These are phyloP conservation scores for Zasmidium citrigriseum DNA, from an alignment of 2,329 filamentous ascomycete species.

Conservation along the genomic window DNA sequence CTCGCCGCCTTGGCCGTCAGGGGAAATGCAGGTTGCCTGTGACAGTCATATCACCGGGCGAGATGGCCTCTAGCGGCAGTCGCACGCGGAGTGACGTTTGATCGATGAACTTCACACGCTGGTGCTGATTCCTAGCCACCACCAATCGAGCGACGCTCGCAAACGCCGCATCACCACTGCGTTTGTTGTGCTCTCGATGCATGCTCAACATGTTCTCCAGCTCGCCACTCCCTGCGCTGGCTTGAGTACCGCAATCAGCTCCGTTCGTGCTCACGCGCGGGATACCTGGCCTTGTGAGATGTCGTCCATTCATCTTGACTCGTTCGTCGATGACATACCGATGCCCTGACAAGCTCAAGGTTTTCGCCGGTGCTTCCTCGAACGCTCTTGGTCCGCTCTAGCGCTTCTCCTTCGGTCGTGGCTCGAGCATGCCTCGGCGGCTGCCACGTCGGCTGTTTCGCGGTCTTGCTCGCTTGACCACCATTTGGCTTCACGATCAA, in stretches of 20 bases:
- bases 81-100: not conserved
- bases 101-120: not conserved
- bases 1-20: too few relatives aligned
- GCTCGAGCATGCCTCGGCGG: not conserved
- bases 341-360: conserved; percentile 4
- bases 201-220: not conserved
- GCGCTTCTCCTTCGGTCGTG: not conserved
- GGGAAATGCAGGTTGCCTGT: not conserved
- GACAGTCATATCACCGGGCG: not conserved
- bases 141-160: not conserved
- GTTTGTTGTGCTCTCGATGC: too few relatives aligned
- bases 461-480: conserved; percentile 3
- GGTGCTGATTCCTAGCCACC: not conserved
- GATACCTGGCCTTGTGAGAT: not conserved
- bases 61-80: not conserved
- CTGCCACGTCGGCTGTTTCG: conserved; percentile 8
- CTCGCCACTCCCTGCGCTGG: not conserved
- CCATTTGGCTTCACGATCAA: conserved; percentile 1
- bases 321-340: not conserved
- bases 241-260: not conserved
- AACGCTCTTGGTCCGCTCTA: conserved; percentile 1
- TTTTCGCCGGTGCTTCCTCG: conserved; percentile 1
- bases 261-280: not conserved
- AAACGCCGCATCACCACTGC: not conserved
- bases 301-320: not conserved